A percentile compares a stretch with the other conserved stretches of the same genome.
Conservation (phyloP, 148 eudicot genomes). For the Fallopia convolvulus region DNA sequence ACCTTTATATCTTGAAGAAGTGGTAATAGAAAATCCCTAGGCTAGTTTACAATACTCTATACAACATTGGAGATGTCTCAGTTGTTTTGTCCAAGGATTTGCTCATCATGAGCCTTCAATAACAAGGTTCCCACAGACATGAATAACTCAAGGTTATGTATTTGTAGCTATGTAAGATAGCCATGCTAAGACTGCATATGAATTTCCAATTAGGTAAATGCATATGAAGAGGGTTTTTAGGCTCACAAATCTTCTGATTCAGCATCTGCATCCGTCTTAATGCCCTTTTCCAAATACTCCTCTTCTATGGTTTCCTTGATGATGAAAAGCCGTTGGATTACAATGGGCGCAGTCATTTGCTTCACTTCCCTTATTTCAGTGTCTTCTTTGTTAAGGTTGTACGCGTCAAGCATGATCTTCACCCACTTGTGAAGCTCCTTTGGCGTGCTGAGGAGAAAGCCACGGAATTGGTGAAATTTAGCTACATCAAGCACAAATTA, state of each 20-base stretch:
- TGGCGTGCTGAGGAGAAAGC: constrained; percentile 45
- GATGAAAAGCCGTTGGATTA: constrained; percentile 83
- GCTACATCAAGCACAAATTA: constrained; percentile 2
- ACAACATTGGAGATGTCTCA: not conserved
- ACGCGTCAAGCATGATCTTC: constrained; percentile 86
- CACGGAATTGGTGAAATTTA: not conserved
- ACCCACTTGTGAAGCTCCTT: constrained; percentile 97
- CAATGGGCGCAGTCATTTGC: constrained; percentile 67
- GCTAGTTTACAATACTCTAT: not conserved
- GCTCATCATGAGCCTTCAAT: not conserved
- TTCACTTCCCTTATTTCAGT: constrained; percentile 83
- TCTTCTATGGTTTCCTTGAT: constrained; percentile 85
- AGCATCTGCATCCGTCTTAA: constrained; percentile 29
- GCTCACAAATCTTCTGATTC: constrained; percentile 18
- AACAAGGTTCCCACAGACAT: not conserved
- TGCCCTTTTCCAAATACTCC: constrained; percentile 61
- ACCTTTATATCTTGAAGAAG: not conserved
- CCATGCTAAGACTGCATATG: not conserved
- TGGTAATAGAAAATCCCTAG: not conserved
- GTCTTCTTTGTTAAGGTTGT: constrained; percentile 69
- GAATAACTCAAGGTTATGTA: not conserved
- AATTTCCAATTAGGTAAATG: not conserved
- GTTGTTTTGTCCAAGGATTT: not conserved
- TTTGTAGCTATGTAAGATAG: not conserved
- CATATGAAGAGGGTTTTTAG: not conserved